Evolutionary conservation across 2,329 filamentous ascomycete genomes (phyloP).

Genomic region (Ophiostoma sp.): DNA sequence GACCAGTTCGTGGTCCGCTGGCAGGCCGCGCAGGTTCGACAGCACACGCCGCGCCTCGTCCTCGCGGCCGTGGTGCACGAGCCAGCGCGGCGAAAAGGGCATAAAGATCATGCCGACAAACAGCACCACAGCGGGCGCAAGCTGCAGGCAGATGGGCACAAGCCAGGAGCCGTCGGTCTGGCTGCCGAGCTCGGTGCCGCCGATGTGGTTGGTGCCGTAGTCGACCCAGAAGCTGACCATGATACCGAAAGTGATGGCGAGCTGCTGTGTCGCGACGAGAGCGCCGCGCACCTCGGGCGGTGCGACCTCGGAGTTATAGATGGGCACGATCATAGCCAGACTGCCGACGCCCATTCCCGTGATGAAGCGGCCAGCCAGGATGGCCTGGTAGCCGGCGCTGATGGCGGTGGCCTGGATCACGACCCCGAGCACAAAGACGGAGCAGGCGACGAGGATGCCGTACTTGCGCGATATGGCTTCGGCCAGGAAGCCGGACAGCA

Average conservation of each 20-base stretch:
- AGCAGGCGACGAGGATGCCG: constrained; percentile 59
- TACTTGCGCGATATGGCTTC: constrained; percentile 65
- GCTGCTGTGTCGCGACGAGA: constrained; percentile 45
- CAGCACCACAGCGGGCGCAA: constrained; percentile 61
- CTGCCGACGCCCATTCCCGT: constrained; percentile 67
- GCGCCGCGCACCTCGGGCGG: constrained; percentile 45
- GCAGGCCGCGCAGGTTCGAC: constrained; percentile 57
- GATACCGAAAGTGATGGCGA: constrained; percentile 57
- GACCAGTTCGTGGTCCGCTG: constrained; percentile 60
- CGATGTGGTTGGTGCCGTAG: constrained; percentile 62
- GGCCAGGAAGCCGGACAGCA: constrained; percentile 66
- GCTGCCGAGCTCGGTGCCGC: constrained; percentile 41
- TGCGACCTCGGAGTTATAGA: constrained; percentile 45
- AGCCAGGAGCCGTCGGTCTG: constrained; percentile 69
- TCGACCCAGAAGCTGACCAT: constrained; percentile 62
- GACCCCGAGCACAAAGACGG: constrained; percentile 65
- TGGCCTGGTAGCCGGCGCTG: constrained; percentile 49
- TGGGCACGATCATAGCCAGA: constrained; percentile 56
- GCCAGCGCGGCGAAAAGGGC: constrained; percentile 73
- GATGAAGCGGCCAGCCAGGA: constrained; percentile 66
- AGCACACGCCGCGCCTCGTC: constrained; percentile 60
- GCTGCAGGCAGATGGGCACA: constrained; percentile 64
- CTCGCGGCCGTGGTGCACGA: constrained; percentile 64
- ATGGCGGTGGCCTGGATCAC: constrained; percentile 63
- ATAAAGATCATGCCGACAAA: constrained; percentile 70